Evolutionary conservation across 129 eudicot genomes (phyloP).

Genomic region (Heracleum sosnowskyi): DNA sequence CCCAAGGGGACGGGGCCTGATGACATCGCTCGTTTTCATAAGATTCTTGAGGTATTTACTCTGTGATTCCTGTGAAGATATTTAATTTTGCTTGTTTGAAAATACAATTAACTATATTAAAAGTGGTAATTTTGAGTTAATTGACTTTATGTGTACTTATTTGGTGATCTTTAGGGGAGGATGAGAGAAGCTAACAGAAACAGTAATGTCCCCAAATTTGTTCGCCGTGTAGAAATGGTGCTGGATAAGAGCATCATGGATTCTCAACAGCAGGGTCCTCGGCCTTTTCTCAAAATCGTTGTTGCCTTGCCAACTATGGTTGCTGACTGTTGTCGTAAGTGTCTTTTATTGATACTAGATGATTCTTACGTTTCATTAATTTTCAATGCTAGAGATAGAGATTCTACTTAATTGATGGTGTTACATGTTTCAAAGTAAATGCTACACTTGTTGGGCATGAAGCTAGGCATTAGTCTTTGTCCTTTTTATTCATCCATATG

Average conservation of each 20-base stretch:
- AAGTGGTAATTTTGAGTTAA: background rate
- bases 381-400: background rate
- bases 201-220: conserved; percentile 55
- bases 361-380: background rate
- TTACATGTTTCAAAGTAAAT: background rate
- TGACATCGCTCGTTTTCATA: conserved; percentile 77
- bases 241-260: conserved; percentile 86
- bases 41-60: conserved; percentile 66
- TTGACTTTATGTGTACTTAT: background rate
- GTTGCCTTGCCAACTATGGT: conserved; percentile 96
- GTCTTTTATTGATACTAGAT: background rate
- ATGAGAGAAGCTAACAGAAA: conserved; percentile 80
- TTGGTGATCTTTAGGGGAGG: conserved; percentile 50
- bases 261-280: conserved; percentile 68
- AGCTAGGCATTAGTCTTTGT: background rate
- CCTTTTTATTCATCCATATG: background rate
- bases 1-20: conserved; percentile 96
- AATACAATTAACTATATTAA: background rate
- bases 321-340: conserved; percentile 80
- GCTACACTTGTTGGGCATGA: background rate
- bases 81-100: background rate
- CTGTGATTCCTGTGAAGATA: background rate
- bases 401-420: background rate
- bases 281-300: conserved; percentile 80
- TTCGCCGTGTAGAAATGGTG: conserved; percentile 66